Base-by-base conservation (phyloP, 148 eudicot genomes). In the Fagopyrum esculentum region DNA sequence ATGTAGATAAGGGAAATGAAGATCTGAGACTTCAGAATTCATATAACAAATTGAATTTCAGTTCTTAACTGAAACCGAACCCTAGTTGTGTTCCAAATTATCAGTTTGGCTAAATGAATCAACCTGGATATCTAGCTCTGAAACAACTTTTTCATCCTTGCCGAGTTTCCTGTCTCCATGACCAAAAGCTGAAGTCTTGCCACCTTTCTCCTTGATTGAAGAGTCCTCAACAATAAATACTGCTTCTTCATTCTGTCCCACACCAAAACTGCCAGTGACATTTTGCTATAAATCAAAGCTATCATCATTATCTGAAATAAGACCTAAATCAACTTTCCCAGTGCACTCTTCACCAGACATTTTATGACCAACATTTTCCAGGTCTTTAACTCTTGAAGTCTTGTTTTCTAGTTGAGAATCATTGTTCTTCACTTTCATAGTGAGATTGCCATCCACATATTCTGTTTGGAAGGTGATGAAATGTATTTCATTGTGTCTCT, bases 31-130 rank as follows among this genome's bases (percentile, higher is more conserved):
- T 51, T 51, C 55, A 5, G 16, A 6, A 15, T 4, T 12, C n/a
- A 54, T 6, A 59, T 9, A 19, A 64, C 12, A 35, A 9, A 17
- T 46, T 61, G 1, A 79, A 51, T 43, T 40, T 68, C 30, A 51
- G 56, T 12, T 35, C 40, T 35, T 84, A 91, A 92, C 96, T 87
- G 90, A 88, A 73, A 83, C 76, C 12, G 92, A 90, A 57, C 88
- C 87, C 87, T 88, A 87, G 82, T 84, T 84, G 63, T 79, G 86
- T 60, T 87, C 93, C 76, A 89, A 73, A 77, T 90, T 84, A 69
- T 84, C 91, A 79, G 84, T 61, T 78, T 56, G 88, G 77, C 88
- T 83, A 63, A 83, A 55, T 71, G 85, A 86, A 83, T 83, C 88
- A 49, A 75, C 63, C 19, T 83, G 76, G 30, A 73, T 26, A 73